A percentile compares a stretch with the other conserved stretches of the same genome.
Evolutionary conservation across 1,139 yeast species (phyloP).

Genomic region (Lodderomyces theae): DNA sequence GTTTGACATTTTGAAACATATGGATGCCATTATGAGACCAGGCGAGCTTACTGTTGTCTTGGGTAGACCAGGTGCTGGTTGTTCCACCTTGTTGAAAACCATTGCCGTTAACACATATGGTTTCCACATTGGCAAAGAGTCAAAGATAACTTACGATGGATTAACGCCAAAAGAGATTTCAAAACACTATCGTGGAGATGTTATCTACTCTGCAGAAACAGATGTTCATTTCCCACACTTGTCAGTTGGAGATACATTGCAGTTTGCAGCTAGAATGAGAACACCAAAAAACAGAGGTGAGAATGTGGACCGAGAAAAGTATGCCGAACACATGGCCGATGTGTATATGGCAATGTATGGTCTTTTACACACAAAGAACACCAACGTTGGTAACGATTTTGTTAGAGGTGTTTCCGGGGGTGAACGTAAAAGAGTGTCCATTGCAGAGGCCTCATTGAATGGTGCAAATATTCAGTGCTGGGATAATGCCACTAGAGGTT

Average conservation of each 20-base stretch:
- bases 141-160: constrained; percentile 39
- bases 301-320: constrained; percentile 34
- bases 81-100: constrained; percentile 73
- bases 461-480: constrained; percentile 49
- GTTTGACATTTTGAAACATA: constrained; percentile 33
- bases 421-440: constrained; percentile 44
- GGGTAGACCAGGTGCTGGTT: constrained; percentile 59
- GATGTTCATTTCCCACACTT: constrained; percentile 56
- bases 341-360: constrained; percentile 21
- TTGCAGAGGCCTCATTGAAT: constrained; percentile 41
- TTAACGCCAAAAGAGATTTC: constrained; percentile 27
- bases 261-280: constrained; percentile 41
- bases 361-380: constrained; percentile 19
- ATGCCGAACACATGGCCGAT: constrained; percentile 32
- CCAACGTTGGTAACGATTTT: constrained; percentile 30
- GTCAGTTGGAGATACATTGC: constrained; percentile 50
- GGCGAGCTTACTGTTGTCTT: constrained; percentile 70
- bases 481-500: constrained; percentile 63
- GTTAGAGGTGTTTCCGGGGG: constrained; percentile 44
- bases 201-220: constrained; percentile 55
- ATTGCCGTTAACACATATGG: constrained; percentile 73
- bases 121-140: constrained; percentile 53
- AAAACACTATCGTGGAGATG: constrained; percentile 44
- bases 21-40: constrained; percentile 43
- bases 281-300: constrained; percentile 40